Evolutionary conservation across 2,329 filamentous ascomycete genomes (phyloP).

Genomic region (Lachnellula cervina): DNA sequence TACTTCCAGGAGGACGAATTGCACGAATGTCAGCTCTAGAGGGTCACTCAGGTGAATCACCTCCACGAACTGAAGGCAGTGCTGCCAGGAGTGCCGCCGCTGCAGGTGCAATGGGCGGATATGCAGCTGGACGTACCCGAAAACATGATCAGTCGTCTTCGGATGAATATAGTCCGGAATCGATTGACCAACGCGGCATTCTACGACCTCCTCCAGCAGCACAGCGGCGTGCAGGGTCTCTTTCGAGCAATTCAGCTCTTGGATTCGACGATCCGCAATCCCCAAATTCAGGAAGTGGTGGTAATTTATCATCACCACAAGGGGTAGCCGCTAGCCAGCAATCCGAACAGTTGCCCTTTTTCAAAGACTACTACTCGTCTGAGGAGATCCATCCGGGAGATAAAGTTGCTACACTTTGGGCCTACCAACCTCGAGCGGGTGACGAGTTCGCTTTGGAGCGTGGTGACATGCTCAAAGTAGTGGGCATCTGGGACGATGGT

Average conservation of each 20-base stretch:
- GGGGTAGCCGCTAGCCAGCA: conserved; percentile 74
- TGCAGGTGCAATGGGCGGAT: conserved; percentile 46
- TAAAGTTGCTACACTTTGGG: conserved; percentile 88
- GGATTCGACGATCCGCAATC: conserved; percentile 66
- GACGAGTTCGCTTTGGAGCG: conserved; percentile 93
- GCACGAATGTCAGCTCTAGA: conserved; percentile 94
- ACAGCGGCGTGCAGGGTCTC: conserved; percentile 73
- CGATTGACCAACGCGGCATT: conserved; percentile 52
- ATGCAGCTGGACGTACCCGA: conserved; percentile 38
- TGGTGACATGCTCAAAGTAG: conserved; percentile 96
- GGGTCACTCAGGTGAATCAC: conserved; percentile 60
- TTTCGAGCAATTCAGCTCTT: conserved; percentile 78
- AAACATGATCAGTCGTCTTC: conserved; percentile 59
- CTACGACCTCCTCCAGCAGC: conserved; percentile 54
- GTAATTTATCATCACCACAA: conserved; percentile 77
- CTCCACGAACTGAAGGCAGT: conserved; percentile 28
- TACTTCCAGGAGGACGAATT: conserved; percentile 81
- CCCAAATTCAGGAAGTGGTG: conserved; percentile 61
- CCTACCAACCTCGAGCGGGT: conserved; percentile 87
- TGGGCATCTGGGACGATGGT: conserved; percentile 98
- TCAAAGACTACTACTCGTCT: conserved; percentile 98
- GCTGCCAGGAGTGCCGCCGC: conserved; percentile 19
- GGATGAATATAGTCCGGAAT: conserved; percentile 70
- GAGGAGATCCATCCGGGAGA: conserved; percentile 93
- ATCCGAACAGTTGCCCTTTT: conserved; percentile 91